phyloP scores from a whole-genome alignment of 495 filamentous ascomycete genomes.

The Beverwykella pulmonaria region DNA sequence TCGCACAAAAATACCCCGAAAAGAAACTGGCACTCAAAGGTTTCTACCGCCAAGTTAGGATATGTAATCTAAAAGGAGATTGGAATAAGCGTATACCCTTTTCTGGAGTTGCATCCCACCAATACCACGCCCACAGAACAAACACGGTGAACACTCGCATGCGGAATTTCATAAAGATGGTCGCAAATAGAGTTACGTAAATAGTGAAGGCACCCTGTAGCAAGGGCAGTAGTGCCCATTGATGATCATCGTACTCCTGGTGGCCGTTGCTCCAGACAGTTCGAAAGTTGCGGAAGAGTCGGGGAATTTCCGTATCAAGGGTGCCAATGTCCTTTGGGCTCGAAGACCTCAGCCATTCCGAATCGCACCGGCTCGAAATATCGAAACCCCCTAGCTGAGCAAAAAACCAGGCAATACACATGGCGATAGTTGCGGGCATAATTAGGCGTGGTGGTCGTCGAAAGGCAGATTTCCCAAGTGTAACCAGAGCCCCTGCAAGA shows the following conservation, averaged over 20 bases:
- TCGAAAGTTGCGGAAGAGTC: constrained; percentile 51
- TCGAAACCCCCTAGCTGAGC: constrained; percentile 63
- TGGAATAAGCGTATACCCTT: constrained; percentile 23
- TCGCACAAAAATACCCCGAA: constrained; percentile 67
- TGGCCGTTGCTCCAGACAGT: constrained; percentile 62
- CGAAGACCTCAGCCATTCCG: constrained; percentile 56
- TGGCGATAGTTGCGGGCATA: constrained; percentile 61
- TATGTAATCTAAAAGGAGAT: not conserved
- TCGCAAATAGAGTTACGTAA: constrained; percentile 59
- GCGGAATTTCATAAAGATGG: constrained; percentile 58
- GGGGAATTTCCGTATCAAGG: constrained; percentile 53
- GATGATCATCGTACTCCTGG: constrained; percentile 65
- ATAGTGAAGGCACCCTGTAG: constrained; percentile 65
- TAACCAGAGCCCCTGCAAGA: constrained; percentile 54
- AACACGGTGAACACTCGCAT: constrained; percentile 57
- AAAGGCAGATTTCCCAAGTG: constrained; percentile 64
- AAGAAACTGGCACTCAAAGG: constrained; percentile 64
- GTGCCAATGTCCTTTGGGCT: constrained; percentile 41
- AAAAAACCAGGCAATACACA: constrained; percentile 57
- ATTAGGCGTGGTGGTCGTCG: constrained; percentile 65
- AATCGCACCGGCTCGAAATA: constrained; percentile 58
- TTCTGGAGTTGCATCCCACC: constrained; percentile 2
- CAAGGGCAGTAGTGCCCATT: constrained; percentile 68
- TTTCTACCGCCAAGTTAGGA: constrained; percentile 46
- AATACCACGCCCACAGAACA: constrained; percentile 55